These are phyloP conservation scores for Paraphoma sp. DNA, from an alignment of 2,329 filamentous ascomycete genomes.

Conservation along the genomic window DNA sequence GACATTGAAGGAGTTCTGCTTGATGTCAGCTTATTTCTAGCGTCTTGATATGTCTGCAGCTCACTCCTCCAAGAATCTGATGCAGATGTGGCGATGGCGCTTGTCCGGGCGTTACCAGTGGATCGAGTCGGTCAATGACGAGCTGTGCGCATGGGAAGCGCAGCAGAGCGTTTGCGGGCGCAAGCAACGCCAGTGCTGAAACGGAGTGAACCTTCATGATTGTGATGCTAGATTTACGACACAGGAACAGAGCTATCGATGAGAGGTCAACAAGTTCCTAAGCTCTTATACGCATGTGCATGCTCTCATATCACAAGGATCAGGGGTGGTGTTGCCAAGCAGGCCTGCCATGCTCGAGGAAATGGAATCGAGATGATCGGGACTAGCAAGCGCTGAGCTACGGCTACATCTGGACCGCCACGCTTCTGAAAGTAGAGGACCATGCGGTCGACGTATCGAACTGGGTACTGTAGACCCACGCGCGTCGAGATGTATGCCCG, in stretches of 20 bases:
- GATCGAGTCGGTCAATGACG: conserved; percentile 31
- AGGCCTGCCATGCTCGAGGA: conserved; percentile 1
- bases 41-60: not conserved
- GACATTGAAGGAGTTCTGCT: conserved; percentile 29
- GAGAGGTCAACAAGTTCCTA: not conserved
- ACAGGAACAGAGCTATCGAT: not conserved
- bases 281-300: conserved; percentile 4
- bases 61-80: conserved; percentile 31
- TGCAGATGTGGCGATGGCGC: conserved; percentile 33
- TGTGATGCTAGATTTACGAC: not conserved
- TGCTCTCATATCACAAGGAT: not conserved
- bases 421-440: no score
- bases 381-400: conserved; percentile 1
- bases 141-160: conserved; percentile 35
- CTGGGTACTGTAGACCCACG: not conserved
- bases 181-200: conserved; percentile 18
- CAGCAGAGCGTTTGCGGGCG: conserved; percentile 23
- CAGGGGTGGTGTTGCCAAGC: conserved; percentile 1
- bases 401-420: no score
- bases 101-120: conserved; percentile 30
- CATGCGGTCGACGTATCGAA: no score
- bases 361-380: not conserved
- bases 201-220: conserved; percentile 25
- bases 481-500: not conserved
- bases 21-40: not conserved